phyloP scores from a whole-genome alignment of 345 rosid species.

The Rhodomyrtus tomentosa region DNA sequence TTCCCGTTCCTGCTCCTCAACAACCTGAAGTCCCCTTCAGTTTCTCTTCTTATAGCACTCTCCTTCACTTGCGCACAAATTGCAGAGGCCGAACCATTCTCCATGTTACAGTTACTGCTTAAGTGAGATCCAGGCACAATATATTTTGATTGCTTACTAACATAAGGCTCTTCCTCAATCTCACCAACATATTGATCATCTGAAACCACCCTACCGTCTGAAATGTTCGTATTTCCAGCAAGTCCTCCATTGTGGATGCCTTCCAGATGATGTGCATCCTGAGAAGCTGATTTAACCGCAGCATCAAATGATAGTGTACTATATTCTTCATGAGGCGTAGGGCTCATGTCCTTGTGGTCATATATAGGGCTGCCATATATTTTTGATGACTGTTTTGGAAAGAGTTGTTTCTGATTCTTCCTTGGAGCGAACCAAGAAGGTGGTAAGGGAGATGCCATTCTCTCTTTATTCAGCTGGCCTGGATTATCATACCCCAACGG shows the following conservation, averaged over 20 bases:
- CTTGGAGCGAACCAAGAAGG: conserved; percentile 60
- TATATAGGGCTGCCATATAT: conserved; percentile 58
- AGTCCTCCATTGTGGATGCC: conserved; percentile 45
- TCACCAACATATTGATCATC: conserved; percentile 22
- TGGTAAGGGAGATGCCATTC: conserved; percentile 48
- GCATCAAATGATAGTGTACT: conserved; percentile 79
- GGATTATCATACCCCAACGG: conserved; percentile 64
- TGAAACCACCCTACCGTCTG: conserved; percentile 11
- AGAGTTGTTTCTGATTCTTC: conserved; percentile 51
- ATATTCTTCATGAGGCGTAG: conserved; percentile 30
- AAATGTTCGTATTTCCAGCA: conserved; percentile 6
- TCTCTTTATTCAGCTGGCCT: conserved; percentile 43
- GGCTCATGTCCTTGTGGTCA: conserved; percentile 40
- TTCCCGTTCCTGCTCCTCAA: conserved; percentile 79
- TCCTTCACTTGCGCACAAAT: conserved; percentile 54
- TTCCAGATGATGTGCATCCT: conserved; percentile 47
- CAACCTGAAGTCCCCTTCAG: conserved; percentile 97
- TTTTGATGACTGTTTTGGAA: conserved; percentile 52
- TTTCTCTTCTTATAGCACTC: conserved; percentile 97
- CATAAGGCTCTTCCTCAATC: conserved; percentile 65
- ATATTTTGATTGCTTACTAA: conserved; percentile 13
- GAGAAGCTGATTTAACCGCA: conserved; percentile 84
- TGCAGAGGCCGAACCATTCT: conserved; percentile 45
- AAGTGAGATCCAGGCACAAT: conserved; percentile 11
- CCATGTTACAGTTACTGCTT: conserved; percentile 15